Evolutionary conservation across 129 eudicot species (phyloP).

Genomic region (Logfia minima): DNA sequence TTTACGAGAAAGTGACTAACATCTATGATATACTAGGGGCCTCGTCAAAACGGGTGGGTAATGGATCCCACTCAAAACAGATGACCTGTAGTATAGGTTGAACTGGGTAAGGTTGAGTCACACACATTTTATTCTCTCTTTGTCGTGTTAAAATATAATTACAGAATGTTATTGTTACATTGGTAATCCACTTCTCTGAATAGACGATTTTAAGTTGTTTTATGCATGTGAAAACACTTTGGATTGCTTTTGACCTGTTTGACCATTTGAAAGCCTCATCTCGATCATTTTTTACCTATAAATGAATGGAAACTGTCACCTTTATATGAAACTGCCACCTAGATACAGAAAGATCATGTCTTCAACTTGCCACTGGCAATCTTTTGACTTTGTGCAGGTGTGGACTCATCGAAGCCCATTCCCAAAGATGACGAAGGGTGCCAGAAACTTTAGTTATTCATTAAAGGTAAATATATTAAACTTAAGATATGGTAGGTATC

Average conservation of each 20-base stretch:
- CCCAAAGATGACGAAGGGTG: slow-evolving; percentile 44
- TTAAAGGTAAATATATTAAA: slow-evolving; percentile 32
- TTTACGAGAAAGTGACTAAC: neutral
- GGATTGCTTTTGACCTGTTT: neutral
- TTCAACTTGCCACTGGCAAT: neutral
- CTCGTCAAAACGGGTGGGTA: neutral
- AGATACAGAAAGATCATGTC: neutral
- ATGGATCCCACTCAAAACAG: neutral
- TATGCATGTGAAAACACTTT: neutral
- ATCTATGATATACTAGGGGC: neutral
- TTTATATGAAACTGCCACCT: neutral
- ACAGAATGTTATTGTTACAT: neutral
- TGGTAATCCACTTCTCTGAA: neutral
- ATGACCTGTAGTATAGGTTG: neutral
- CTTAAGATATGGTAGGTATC: slow-evolving; percentile 29
- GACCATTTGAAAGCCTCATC: neutral
- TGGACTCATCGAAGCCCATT: slow-evolving; percentile 11
- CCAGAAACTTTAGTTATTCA: slow-evolving; percentile 18
- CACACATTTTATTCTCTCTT: neutral
- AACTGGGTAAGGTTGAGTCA: neutral
- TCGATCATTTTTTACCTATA: neutral
- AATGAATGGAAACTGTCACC: neutral
- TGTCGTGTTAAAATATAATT: neutral
- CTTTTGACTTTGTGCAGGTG: slow-evolving; percentile 25
- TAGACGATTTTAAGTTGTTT: neutral